phyloP scores from a whole-genome alignment of 306 rosid species.

The Ziziphus jujuba region DNA sequence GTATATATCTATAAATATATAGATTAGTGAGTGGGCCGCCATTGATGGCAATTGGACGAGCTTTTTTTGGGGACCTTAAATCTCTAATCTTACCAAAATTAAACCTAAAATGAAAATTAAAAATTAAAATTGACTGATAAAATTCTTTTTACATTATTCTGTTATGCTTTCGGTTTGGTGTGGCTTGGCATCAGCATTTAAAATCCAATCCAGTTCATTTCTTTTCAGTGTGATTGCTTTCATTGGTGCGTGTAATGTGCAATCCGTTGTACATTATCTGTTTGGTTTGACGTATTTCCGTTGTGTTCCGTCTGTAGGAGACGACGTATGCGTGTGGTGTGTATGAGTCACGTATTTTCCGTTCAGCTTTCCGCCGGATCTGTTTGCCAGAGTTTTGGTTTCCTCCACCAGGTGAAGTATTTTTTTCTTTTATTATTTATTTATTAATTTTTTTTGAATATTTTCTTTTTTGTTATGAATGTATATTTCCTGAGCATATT shows the following conservation, averaged over 20 bases:
- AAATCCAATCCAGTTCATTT: neutral
- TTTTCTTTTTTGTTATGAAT: neutral
- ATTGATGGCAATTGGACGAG: slow-evolving; percentile 41
- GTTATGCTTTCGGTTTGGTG: neutral
- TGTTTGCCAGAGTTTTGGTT: neutral
- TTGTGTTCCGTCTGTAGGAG: neutral
- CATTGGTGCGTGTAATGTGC: neutral
- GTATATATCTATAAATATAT: slow-evolving; percentile 26
- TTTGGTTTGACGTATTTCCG: neutral
- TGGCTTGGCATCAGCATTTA: neutral
- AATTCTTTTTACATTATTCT: neutral
- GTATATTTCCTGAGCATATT: neutral
- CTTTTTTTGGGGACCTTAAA: slow-evolving; percentile 36
- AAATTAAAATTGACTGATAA: neutral
- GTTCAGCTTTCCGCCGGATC: neutral
- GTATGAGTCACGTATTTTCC: neutral
- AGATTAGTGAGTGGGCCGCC: slow-evolving; percentile 35
- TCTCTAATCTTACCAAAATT: slow-evolving; percentile 5
- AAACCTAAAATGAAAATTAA: slow-evolving; percentile 10
- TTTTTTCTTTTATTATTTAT: neutral
- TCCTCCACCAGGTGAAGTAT: neutral
- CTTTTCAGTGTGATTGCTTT: too few species aligned
- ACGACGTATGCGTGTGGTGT: neutral
- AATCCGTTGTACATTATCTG: slow-evolving; percentile 1
- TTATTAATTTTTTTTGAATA: neutral